phyloP scores from a whole-genome alignment of 768 basidiomycete species.

The Trametes gibbosa region DNA sequence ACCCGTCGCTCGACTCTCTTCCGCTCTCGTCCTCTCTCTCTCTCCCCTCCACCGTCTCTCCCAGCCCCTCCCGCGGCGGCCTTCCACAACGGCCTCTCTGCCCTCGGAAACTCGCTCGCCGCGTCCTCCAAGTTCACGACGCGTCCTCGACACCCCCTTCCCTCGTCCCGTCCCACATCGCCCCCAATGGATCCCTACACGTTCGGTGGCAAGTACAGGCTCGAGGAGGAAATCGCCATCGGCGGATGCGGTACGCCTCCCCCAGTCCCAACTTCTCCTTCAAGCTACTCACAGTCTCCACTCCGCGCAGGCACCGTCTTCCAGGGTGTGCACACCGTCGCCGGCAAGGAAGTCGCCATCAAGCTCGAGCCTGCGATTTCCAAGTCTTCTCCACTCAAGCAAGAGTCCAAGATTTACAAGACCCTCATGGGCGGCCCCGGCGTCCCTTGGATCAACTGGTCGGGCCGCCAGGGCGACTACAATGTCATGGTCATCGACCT shows the following conservation, averaged over 20 bases:
- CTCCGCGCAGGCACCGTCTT: constrained; percentile 64
- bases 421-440: constrained; percentile 85
- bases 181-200: constrained; percentile 34
- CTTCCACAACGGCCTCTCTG: not conserved
- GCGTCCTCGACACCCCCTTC: not conserved
- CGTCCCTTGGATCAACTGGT: constrained; percentile 91
- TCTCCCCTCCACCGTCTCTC: not conserved
- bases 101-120: not conserved
- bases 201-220: constrained; percentile 74
- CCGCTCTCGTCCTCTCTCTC: too few species aligned
- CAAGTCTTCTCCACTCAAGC: constrained; percentile 65
- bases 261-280: not conserved
- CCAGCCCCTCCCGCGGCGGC: not conserved
- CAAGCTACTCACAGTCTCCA: not conserved
- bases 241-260: constrained; percentile 66
- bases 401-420: constrained; percentile 91
- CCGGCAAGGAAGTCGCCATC: constrained; percentile 82
- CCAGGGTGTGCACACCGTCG: constrained; percentile 74
- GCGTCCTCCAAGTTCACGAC: not conserved
- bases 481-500: constrained; percentile 99
- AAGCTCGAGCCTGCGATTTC: constrained; percentile 70
- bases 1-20: not conserved
- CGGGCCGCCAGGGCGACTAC: constrained; percentile 87
- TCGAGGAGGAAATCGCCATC: constrained; percentile 78
- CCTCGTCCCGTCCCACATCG: not conserved